Conservation (phyloP, 2,329 filamentous ascomycete genomes). For the Cyphellophora europaea region DNA sequence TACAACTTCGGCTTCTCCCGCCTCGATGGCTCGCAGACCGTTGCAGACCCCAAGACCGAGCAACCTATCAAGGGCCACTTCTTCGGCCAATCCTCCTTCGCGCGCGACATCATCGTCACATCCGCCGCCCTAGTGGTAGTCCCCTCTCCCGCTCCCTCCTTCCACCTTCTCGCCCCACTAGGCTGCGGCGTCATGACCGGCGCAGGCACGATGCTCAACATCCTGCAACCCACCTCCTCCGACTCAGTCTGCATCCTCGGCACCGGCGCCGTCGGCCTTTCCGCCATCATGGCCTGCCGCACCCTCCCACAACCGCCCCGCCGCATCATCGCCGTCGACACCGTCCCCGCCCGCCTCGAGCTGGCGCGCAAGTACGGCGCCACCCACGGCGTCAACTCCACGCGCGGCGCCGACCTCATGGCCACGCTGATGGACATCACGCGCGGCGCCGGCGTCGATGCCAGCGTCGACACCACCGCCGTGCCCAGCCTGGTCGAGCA, state of each 20-base stretch:
- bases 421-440: slow-evolving; percentile 21
- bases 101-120: slow-evolving; percentile 19
- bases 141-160: slow-evolving; percentile 12
- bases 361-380: slow-evolving; percentile 37
- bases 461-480: slow-evolving; percentile 16
- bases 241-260: slow-evolving; percentile 23
- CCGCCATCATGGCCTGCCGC: slow-evolving; percentile 25
- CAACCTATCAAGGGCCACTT: slow-evolving; percentile 16
- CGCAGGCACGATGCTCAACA: slow-evolving; percentile 20
- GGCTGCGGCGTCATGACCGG: slow-evolving; percentile 25
- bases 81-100: slow-evolving; percentile 24
- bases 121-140: slow-evolving; percentile 18
- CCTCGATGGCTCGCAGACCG: slow-evolving; percentile 16
- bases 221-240: slow-evolving; percentile 11
- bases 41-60: slow-evolving; percentile 5
- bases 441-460: slow-evolving; percentile 14
- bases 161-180: slow-evolving; percentile 20
- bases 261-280: slow-evolving; percentile 23
- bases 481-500: slow-evolving; percentile 12
- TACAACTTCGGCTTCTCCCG: slow-evolving; percentile 17
- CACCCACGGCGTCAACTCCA: slow-evolving; percentile 30
- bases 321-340: slow-evolving; percentile 36
- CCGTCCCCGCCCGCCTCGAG: slow-evolving; percentile 31
- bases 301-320: slow-evolving; percentile 15
- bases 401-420: slow-evolving; percentile 20